phyloP scores from a whole-genome alignment of 2,329 filamentous ascomycete species.

The Exophiala bonariae region DNA sequence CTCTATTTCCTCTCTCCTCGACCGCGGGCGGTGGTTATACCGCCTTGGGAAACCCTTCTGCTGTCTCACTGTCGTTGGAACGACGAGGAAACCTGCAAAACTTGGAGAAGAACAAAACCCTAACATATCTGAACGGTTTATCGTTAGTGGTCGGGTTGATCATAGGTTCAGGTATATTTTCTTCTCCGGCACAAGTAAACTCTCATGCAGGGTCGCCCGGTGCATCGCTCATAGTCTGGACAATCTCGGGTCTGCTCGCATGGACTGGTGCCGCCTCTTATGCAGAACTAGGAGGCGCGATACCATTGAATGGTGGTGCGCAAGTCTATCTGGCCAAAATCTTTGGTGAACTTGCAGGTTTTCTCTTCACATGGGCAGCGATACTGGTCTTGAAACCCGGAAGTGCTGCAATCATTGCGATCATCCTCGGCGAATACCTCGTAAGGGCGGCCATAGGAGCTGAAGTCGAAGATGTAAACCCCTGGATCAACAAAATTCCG shows the following conservation, averaged over 20 bases:
- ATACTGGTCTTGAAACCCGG: slow-evolving; percentile 93
- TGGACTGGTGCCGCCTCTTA: slow-evolving; percentile 97
- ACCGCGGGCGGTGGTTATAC: slow-evolving; percentile 75
- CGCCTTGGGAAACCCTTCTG: slow-evolving; percentile 75
- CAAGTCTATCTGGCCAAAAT: slow-evolving; percentile 96
- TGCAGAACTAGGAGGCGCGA: slow-evolving; percentile 91
- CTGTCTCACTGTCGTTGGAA: slow-evolving; percentile 43
- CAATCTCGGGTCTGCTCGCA: slow-evolving; percentile 83
- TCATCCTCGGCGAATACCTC: slow-evolving; percentile 98
- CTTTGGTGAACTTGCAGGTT: slow-evolving; percentile 88
- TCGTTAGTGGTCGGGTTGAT: slow-evolving; percentile 89
- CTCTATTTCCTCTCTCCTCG: slow-evolving; percentile 87
- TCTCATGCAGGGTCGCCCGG: slow-evolving; percentile 87
- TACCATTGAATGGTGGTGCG: slow-evolving; percentile 89
- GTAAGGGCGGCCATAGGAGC: slow-evolving; percentile 82
- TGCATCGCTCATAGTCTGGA: slow-evolving; percentile 87
- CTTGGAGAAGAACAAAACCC: slow-evolving; percentile 89
- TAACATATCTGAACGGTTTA: slow-evolving; percentile 92
- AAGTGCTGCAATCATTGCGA: slow-evolving; percentile 88
- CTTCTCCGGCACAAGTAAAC: slow-evolving; percentile 89
- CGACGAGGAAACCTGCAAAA: slow-evolving; percentile 66
- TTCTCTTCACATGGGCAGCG: slow-evolving; percentile 95
- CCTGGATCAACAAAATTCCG: slow-evolving; percentile 88
- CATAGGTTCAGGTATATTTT: slow-evolving; percentile 96
- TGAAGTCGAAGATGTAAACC: slow-evolving; percentile 76